Evolutionary conservation across 345 rosid species (phyloP).

Genomic region (Gossypium rotundifolium): DNA sequence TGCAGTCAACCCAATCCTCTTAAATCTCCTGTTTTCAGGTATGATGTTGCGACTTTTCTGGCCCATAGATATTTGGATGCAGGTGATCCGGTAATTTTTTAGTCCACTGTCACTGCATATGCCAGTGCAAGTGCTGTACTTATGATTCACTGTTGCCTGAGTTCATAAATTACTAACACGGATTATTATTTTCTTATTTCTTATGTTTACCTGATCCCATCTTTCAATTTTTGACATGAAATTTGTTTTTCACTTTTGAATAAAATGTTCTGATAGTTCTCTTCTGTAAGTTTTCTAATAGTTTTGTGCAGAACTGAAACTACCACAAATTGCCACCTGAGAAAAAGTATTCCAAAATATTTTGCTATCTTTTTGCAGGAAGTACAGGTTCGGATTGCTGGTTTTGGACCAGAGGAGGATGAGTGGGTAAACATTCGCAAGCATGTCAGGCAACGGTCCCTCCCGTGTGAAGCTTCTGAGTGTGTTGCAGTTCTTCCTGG

Average conservation of each 20-base stretch:
- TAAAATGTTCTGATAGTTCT: neutral
- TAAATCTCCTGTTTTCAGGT: constrained; percentile 37
- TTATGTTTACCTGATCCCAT: neutral
- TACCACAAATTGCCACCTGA: constrained; percentile 7
- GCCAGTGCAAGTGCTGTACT: neutral
- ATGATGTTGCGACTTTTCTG: constrained; percentile 57
- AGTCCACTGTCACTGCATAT: constrained; percentile 1
- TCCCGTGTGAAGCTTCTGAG: constrained; percentile 97
- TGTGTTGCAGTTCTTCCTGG: constrained; percentile 98
- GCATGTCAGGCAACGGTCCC: constrained; percentile 87
- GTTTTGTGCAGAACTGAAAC: neutral
- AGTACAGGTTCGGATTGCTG: constrained; percentile 90
- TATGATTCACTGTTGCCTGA: neutral
- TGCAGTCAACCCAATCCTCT: neutral
- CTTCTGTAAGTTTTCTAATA: too few relatives aligned
- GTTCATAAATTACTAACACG: neutral
- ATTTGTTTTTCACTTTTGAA: neutral
- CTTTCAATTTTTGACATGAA: neutral
- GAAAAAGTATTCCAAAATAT: neutral
- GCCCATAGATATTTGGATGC: constrained; percentile 55
- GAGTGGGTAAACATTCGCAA: constrained; percentile 89
- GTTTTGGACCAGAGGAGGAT: constrained; percentile 93
- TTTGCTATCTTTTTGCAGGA: constrained; percentile 43
- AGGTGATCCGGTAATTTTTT: constrained; percentile 48
- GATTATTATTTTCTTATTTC: neutral